Percentiles rank a stretch among this genome's conserved stretches.
Conservation (phyloP, 768 basidiomycete genomes). For the Suillus subalutaceus region DNA sequence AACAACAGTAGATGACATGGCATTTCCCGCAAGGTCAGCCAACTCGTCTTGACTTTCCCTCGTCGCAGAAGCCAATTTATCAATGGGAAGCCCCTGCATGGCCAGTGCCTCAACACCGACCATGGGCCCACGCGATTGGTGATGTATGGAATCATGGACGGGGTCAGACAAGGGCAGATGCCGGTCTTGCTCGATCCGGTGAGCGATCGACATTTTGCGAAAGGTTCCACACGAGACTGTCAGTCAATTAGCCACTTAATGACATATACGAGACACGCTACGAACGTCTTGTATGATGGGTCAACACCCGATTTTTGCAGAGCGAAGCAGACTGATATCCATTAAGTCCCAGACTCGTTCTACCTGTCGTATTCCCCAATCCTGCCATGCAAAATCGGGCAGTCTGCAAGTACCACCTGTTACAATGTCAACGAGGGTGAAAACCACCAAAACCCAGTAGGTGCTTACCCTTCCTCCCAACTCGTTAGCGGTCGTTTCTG, state of each 20-base stretch:
- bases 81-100: conserved; percentile 92
- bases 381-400: conserved; percentile 89
- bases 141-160: conserved; percentile 95
- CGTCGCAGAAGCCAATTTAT: conserved; percentile 88
- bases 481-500: conserved; percentile 83
- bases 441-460: conserved; percentile 8
- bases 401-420: conserved; percentile 82
- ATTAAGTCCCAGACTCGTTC: conserved; percentile 95
- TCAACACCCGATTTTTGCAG: conserved; percentile 81
- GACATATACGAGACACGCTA: conserved; percentile 13
- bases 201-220: conserved; percentile 96
- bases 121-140: conserved; percentile 95
- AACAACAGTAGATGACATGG: conserved; percentile 97
- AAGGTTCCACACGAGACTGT: conserved; percentile 90
- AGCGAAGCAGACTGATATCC: conserved; percentile 87
- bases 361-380: conserved; percentile 92
- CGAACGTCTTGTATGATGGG: conserved; percentile 87
- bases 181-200: conserved; percentile 77
- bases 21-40: conserved; percentile 93
- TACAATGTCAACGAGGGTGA: background rate
- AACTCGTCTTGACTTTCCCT: conserved; percentile 93
- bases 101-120: conserved; percentile 90
- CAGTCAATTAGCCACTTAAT: conserved; percentile 11
- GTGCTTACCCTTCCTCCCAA: conserved; percentile 85
- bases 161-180: conserved; percentile 91